phyloP scores from a whole-genome alignment of 768 basidiomycete genomes.

The Serpula lacrymans region DNA sequence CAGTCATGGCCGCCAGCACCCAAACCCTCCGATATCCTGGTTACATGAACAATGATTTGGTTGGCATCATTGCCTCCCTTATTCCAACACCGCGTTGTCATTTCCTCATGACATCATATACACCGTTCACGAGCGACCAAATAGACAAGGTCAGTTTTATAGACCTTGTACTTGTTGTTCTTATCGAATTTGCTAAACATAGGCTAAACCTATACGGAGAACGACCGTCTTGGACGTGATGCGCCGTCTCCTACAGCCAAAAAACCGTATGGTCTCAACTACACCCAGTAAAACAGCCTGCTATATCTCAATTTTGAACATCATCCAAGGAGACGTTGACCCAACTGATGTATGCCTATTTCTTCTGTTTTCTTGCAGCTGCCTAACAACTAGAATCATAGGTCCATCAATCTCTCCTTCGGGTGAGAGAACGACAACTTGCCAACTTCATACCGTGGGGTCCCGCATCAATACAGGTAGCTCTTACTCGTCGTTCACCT shows the following conservation, averaged over 20 bases:
- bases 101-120: conserved; percentile 98
- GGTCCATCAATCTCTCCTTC: conserved; percentile 96
- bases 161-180: neutral
- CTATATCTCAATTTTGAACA: conserved; percentile 97
- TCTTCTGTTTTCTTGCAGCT: neutral
- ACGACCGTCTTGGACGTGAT: conserved; percentile 99
- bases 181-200: conserved; percentile 2
- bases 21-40: conserved; percentile 96
- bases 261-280: conserved; percentile 97
- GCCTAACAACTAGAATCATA: conserved; percentile 26
- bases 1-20: conserved; percentile 97
- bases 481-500: conserved; percentile 86
- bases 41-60: conserved; percentile 99
- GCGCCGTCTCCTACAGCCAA: conserved; percentile 95
- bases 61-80: conserved; percentile 93
- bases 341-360: conserved; percentile 75
- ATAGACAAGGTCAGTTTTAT: conserved; percentile 78
- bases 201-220: conserved; percentile 94
- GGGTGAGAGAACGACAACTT: conserved; percentile 93
- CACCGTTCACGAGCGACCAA: conserved; percentile 95
- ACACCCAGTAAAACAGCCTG: conserved; percentile 89
- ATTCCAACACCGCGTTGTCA: conserved; percentile 98
- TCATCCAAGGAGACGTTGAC: conserved; percentile 98
- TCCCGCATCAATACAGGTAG: conserved; percentile 96
- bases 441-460: conserved; percentile 99